phyloP scores from a whole-genome alignment of 306 rosid genomes.

The Ormosia emarginata region DNA sequence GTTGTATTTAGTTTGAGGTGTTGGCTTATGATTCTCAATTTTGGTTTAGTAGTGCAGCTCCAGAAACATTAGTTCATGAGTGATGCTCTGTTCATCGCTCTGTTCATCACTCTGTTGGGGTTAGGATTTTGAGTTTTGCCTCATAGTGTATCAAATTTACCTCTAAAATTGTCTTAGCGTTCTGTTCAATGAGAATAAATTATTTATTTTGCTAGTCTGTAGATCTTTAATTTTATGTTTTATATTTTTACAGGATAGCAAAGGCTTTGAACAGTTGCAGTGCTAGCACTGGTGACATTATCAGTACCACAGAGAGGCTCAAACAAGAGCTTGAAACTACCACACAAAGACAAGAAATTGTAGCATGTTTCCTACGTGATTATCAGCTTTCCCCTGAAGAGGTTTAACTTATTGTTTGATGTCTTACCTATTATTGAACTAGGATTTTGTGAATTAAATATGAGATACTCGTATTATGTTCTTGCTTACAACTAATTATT shows the following conservation, averaged over 20 bases:
- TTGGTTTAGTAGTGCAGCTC: background rate
- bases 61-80: background rate
- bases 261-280: constrained; percentile 72
- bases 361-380: constrained; percentile 82
- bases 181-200: background rate
- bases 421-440: constrained; percentile 2
- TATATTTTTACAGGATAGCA: constrained; percentile 49
- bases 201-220: background rate
- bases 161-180: background rate
- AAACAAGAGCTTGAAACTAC: constrained; percentile 78
- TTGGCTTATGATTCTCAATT: background rate
- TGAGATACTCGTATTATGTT: background rate
- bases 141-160: background rate
- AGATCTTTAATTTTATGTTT: constrained; percentile 10
- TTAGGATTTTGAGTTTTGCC: constrained; percentile 7
- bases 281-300: constrained; percentile 84
- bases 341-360: constrained; percentile 87
- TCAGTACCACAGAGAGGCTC: constrained; percentile 87
- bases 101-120: constrained; percentile 7
- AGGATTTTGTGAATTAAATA: constrained; percentile 2
- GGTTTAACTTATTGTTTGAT: constrained; percentile 37
- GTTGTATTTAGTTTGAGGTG: background rate
- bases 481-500: constrained; percentile 22
- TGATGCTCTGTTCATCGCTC: constrained; percentile 15
- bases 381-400: constrained; percentile 89